Conservation (phyloP, 768 basidiomycete species). For the Leucocoprinus sp. region DNA sequence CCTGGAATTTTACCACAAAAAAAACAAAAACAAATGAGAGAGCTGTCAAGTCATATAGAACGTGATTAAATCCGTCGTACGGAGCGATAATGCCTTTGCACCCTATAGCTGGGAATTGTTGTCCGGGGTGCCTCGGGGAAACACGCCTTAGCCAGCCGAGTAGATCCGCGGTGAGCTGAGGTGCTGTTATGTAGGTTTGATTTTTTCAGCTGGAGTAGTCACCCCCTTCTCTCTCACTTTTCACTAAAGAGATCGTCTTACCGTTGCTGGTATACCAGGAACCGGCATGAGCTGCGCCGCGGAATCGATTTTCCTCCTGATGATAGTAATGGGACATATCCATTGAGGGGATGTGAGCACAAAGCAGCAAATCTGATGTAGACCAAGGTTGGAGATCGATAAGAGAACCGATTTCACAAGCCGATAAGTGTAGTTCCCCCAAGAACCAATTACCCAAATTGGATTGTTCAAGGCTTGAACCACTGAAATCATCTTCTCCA, state of each 20-base stretch:
- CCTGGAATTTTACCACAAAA: conserved; percentile 39
- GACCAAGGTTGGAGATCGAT: conserved; percentile 7
- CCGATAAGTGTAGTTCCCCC: no score
- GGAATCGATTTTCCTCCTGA: conserved; percentile 10
- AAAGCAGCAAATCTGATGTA: no score
- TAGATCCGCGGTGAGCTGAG: conserved; percentile 55
- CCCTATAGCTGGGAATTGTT: conserved; percentile 52
- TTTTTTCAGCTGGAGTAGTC: conserved; percentile 3
- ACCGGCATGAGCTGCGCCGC: conserved; percentile 77
- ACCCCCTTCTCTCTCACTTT: not conserved
- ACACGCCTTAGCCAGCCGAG: conserved; percentile 56
- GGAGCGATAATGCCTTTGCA: conserved; percentile 91
- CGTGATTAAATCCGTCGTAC: conserved; percentile 30
- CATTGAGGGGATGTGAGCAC: not conserved
- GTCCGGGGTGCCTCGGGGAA: conserved; percentile 24
- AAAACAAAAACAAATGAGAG: no score
- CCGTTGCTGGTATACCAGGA: conserved; percentile 82
- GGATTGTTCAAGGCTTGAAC: conserved; percentile 5
- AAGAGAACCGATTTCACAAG: not conserved
- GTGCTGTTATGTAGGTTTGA: conserved; percentile 41
- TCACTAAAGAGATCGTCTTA: no score
- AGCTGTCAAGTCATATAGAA: conserved; percentile 1
- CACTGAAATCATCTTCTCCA: not conserved
- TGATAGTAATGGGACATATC: not conserved
- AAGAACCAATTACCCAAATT: conserved; percentile 2